phyloP scores from a whole-genome alignment of 2,329 filamentous ascomycete genomes.

The Microcyclospora tardicrescens region DNA sequence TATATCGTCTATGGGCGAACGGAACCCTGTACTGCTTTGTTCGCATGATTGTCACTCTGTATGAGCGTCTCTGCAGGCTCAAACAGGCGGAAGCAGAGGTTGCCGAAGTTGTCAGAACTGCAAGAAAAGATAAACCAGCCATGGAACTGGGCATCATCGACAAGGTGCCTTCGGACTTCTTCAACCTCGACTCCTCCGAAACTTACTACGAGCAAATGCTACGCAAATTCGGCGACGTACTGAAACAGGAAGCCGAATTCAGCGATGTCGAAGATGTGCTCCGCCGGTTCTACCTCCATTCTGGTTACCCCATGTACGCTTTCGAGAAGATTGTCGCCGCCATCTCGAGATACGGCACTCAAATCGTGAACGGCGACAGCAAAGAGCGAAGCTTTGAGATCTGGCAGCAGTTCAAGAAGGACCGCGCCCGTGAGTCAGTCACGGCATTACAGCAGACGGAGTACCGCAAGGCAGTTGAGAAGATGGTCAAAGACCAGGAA shows the following conservation, averaged over 20 bases:
- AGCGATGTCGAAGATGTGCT: constrained; percentile 77
- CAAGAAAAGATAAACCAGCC: constrained; percentile 65
- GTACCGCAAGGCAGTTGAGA: constrained; percentile 83
- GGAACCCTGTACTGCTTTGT: constrained; percentile 90
- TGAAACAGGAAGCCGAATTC: constrained; percentile 71
- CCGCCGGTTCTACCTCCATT: constrained; percentile 79
- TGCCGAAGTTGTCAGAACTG: constrained; percentile 57
- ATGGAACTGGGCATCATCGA: constrained; percentile 72
- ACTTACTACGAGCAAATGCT: constrained; percentile 80
- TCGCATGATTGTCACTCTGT: constrained; percentile 82
- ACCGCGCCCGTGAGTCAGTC: constrained; percentile 69
- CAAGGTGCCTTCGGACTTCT: constrained; percentile 62
- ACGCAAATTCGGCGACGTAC: constrained; percentile 72
- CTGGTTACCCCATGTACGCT: constrained; percentile 87
- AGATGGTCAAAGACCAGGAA: constrained; percentile 83
- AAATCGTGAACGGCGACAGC: constrained; percentile 71
- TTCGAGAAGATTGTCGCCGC: constrained; percentile 78
- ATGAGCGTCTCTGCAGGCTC: constrained; percentile 68
- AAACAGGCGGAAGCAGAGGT: constrained; percentile 69
- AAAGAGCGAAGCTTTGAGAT: constrained; percentile 93
- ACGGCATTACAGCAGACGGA: constrained; percentile 84
- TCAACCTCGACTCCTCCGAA: constrained; percentile 35
- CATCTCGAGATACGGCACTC: constrained; percentile 65
- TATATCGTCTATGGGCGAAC: constrained; percentile 86
- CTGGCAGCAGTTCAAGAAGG: constrained; percentile 71